Base-by-base conservation (phyloP, 139 green algal genomes). In the Penium margaritaceum region DNA sequence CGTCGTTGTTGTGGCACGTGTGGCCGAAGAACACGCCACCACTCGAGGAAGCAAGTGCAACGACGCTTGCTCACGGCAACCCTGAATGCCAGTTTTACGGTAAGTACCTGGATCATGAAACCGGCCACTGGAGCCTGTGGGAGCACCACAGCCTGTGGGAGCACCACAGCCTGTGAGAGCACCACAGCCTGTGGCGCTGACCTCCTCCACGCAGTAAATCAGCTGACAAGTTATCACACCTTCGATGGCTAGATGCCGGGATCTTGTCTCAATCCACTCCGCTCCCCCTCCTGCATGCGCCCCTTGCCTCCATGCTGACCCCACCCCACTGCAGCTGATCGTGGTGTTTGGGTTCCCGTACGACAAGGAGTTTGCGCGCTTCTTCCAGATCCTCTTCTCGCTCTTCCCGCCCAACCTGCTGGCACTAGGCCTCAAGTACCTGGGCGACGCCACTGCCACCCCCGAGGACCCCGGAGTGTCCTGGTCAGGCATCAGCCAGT, bases 371-470 rank as follows among this genome's bases (percentile, higher is more conserved):
- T 63, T 62, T 17, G 43, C 43, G 7, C 32, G 47, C 15, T 24
- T 17, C 6, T 46, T 77, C 38, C 5, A 34, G 29, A 53, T 60
- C 27, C 39, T 80, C 32, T 80, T 44, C 21, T 70, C 34, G 15
- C 33, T 94, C 7, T 85, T 94, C 32, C 91, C 91, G 9, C 95
- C 88, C 85, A 81, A 85, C 51, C 70, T 90, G 19, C 86, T 96
- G 14, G 84, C 86, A 37, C 95, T 96, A 75, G 89, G 81, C 0
- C 84, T 94, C 61, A 57, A 71, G 55, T 78, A 81, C 67, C 55
- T 80, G 63, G 70, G 66, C 3, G 51, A 80, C 19, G 55, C 72
- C 17, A 81, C 75, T 0, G 69, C 67, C 15, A 63, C 78, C 32
- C 43, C 64, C 15, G 29, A 75, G 43, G 27, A 63, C 24, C 39